Conservation (phyloP, 1,284 basidiomycete species). For the Bothia castanella region DNA sequence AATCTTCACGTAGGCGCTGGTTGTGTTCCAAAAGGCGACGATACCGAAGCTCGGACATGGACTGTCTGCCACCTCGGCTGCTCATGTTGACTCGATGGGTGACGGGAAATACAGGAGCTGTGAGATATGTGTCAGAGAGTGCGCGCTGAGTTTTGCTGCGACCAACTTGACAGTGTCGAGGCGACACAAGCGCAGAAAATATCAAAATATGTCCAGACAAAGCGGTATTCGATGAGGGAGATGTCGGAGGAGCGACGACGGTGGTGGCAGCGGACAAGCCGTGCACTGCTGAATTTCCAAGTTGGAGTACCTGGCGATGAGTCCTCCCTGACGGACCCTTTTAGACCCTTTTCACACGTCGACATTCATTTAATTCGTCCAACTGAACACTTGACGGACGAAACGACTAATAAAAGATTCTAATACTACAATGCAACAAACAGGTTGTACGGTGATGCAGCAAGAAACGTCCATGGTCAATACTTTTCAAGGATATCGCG, state of each 20-base stretch:
- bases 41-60: slow-evolving; percentile 96
- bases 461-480: slow-evolving; percentile 7
- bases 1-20: slow-evolving; percentile 84
- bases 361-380: slow-evolving; percentile 5
- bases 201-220: slow-evolving; percentile 2
- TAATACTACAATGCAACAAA: slow-evolving; percentile 11
- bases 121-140: slow-evolving; percentile 5
- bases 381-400: too few relatives aligned
- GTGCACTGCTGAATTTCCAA: slow-evolving; percentile 10
- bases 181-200: neutral
- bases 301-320: neutral
- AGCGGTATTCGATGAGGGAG: slow-evolving; percentile 1
- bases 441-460: neutral
- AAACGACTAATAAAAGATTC: neutral
- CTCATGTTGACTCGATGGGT: slow-evolving; percentile 44
- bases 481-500: slow-evolving; percentile 35
- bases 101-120: slow-evolving; percentile 8
- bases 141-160: neutral
- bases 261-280: slow-evolving; percentile 16
- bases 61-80: slow-evolving; percentile 64
- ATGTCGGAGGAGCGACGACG: slow-evolving; percentile 5
- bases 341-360: slow-evolving; percentile 27
- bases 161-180: slow-evolving; percentile 9
- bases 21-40: slow-evolving; percentile 92
- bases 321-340: slow-evolving; percentile 2